phyloP scores from a whole-genome alignment of 2,329 filamentous ascomycete species.

The Botrytis deweyae region DNA sequence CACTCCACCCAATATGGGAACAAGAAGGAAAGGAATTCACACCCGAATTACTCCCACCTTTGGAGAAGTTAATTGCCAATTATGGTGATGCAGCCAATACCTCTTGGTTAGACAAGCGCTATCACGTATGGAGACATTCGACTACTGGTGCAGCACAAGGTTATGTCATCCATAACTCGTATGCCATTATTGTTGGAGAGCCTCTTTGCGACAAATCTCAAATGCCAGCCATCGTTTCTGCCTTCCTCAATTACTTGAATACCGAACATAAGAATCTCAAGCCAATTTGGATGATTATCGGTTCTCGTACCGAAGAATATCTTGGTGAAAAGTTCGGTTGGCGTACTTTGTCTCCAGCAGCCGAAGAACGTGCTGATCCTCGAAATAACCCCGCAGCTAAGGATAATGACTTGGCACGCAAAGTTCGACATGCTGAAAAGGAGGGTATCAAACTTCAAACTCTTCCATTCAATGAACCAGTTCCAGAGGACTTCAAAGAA shows the following conservation, averaged over 20 bases:
- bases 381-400: conserved; percentile 64
- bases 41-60: conserved; percentile 58
- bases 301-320: conserved; percentile 72
- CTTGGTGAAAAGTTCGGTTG: conserved; percentile 79
- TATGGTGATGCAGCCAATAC: conserved; percentile 94
- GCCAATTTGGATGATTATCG: conserved; percentile 88
- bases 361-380: conserved; percentile 83
- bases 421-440: conserved; percentile 80
- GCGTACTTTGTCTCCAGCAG: conserved; percentile 84
- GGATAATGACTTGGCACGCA: conserved; percentile 74
- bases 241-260: conserved; percentile 73
- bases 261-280: conserved; percentile 69
- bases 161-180: conserved; percentile 73
- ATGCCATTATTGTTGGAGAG: conserved; percentile 82
- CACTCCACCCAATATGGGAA: conserved; percentile 66
- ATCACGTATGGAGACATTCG: conserved; percentile 81
- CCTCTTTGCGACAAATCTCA: conserved; percentile 80
- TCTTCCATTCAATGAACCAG: conserved; percentile 61
- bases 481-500: conserved; percentile 64
- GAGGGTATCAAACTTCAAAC: conserved; percentile 81
- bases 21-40: conserved; percentile 42
- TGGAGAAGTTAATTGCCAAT: conserved; percentile 90
- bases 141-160: conserved; percentile 79
- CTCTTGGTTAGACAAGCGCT: conserved; percentile 87
- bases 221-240: conserved; percentile 68